Base-by-base conservation (phyloP, 176 grass and related monocot species). In the Poa pratensis region DNA sequence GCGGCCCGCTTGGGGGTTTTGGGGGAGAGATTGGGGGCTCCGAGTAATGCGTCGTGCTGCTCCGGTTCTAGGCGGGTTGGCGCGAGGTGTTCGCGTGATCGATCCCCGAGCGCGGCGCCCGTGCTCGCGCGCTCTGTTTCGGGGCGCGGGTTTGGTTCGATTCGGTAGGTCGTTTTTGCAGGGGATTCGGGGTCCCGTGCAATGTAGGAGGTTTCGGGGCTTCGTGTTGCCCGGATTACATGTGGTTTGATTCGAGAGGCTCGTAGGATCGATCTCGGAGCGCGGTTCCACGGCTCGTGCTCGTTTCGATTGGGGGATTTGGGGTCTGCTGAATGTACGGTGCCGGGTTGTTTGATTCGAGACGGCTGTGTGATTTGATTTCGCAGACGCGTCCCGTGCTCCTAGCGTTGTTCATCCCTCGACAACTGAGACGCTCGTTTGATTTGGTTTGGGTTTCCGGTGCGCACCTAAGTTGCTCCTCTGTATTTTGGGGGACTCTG, bases 231-330 rank as follows among this genome's bases (percentile, higher is more conserved):
- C 12, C 48, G 26, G 48, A 13, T 19, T 53, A 28, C 19, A 6
- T 8, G 73, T 32, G 27, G 26, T 6, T 53, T 10, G 73, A 15
- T 6, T 75, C 46, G 72, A 51, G 72, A 12, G 24, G 46, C 18
- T 26, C 35, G 48, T 35, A 48, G 20, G 18, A 6, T 81, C 30
- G 71, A 75, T 75, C 26, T 39, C 28, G 7, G 64, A 37, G 32
- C 20, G 49, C 46, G 28, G 80, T 82, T 40, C n/a, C 80, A 35
- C 37, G 79, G 63, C 27, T 24, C 71, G 71, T 51, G 79, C 26
- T 69, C 67, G 18, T 30, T 18, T 40, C 30, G 79, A 81, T 37
- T 81, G 37, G 30, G 77, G 77, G 27, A 52, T 86, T 86, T 80
- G 15, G 27, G 68, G 35, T 76, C 71, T 7, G 32, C 6, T 24